phyloP scores from a whole-genome alignment of 805 yeast genomes.

The Candida oleophila region DNA sequence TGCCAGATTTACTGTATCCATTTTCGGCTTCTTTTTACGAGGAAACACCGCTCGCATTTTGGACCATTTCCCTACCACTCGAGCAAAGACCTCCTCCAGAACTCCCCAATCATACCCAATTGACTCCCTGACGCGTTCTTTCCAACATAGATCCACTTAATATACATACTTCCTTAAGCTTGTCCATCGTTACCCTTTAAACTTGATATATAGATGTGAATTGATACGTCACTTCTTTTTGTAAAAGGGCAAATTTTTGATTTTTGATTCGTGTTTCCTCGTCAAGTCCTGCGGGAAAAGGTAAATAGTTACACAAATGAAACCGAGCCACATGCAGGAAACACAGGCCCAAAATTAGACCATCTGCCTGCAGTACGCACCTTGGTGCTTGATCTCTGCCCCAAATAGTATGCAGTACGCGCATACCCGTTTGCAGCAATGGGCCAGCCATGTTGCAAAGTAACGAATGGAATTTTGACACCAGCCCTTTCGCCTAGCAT shows the following conservation, averaged over 20 bases:
- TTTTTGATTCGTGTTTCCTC: slow-evolving; percentile 5
- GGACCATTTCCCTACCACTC: no score
- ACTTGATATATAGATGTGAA: not conserved
- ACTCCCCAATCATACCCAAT: not conserved
- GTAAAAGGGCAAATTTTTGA: not conserved
- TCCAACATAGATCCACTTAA: not conserved
- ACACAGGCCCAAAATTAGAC: not conserved
- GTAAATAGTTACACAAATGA: not conserved
- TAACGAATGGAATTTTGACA: not conserved
- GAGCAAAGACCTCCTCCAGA: not conserved
- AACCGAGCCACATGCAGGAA: not conserved
- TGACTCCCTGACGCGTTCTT: not conserved
- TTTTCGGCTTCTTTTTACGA: no score
- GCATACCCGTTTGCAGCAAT: no score
- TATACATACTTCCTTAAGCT: slow-evolving; percentile 56
- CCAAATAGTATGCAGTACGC: no score
- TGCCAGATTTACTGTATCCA: no score
- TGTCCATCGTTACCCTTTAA: slow-evolving; percentile 43
- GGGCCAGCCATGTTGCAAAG: not conserved
- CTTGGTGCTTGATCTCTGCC: no score
- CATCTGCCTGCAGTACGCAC: no score
- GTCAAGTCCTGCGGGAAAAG: not conserved
- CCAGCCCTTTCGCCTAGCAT: not conserved
- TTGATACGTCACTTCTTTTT: not conserved
- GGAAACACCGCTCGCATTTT: not conserved